phyloP scores from a whole-genome alignment of 805 yeast genomes.

The Saturnispora kantuleensis region DNA sequence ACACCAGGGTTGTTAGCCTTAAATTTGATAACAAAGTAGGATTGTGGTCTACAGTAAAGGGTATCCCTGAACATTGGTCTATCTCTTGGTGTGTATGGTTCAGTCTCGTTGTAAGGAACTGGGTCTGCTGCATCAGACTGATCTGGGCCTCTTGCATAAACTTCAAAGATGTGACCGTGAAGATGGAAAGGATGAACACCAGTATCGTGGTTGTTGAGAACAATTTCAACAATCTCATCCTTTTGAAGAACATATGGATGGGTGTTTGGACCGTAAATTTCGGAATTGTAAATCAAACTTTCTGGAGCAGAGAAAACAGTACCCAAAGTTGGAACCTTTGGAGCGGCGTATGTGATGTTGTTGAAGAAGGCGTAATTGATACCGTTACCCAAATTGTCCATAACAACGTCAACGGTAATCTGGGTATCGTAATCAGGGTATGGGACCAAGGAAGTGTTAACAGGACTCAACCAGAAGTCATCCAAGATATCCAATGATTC shows the following conservation, averaged over 20 bases:
- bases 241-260: conserved; percentile 61
- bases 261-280: conserved; percentile 71
- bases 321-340: conserved; percentile 78
- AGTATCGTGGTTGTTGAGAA: conserved; percentile 76
- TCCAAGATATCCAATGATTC: conserved; percentile 52
- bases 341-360: conserved; percentile 65
- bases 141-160: conserved; percentile 59
- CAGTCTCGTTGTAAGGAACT: conserved; percentile 44
- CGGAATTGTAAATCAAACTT: conserved; percentile 33
- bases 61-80: conserved; percentile 82
- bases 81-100: conserved; percentile 49
- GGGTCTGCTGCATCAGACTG: conserved; percentile 47
- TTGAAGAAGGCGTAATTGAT: conserved; percentile 95
- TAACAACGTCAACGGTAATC: conserved; percentile 61
- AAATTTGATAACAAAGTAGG: conserved; percentile 79
- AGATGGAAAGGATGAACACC: conserved; percentile 97
- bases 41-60: conserved; percentile 68
- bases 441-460: conserved; percentile 37
- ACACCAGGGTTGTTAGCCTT: conserved; percentile 94
- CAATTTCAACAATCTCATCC: conserved; percentile 65
- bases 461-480: conserved; percentile 69
- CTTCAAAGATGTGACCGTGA: conserved; percentile 90
- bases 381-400: conserved; percentile 84
- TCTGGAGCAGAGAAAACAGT: conserved; percentile 63
- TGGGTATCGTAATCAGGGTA: conserved; percentile 60